phyloP scores from a whole-genome alignment of 2,329 filamentous ascomycete species.

The Aphanocladium album region DNA sequence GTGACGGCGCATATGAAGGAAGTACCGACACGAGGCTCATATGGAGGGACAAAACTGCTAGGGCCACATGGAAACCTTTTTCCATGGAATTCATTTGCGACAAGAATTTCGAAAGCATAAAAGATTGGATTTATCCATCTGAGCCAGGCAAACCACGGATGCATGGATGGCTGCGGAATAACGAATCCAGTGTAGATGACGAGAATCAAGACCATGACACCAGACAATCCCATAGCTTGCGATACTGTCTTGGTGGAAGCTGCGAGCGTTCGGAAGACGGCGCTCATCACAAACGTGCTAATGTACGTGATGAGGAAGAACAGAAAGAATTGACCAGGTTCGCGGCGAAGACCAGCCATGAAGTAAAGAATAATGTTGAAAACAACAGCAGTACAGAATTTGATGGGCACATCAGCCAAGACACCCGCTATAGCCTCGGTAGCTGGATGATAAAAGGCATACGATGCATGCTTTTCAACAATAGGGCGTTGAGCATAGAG shows the following conservation, averaged over 20 bases:
- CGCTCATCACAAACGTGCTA: constrained; percentile 67
- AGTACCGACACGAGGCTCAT: constrained; percentile 34
- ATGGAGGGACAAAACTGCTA: constrained; percentile 42
- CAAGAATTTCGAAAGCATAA: constrained; percentile 68
- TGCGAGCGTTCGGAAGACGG: constrained; percentile 69
- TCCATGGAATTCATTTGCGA: constrained; percentile 67
- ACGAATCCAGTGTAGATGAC: constrained; percentile 58
- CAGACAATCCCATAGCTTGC: constrained; percentile 49
- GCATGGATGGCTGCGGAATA: constrained; percentile 52
- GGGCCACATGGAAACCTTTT: constrained; percentile 51
- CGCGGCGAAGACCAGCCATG: constrained; percentile 47
- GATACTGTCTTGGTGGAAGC: constrained; percentile 62
- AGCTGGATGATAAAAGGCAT: constrained; percentile 47
- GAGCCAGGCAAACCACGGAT: constrained; percentile 71
- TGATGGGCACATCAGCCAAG: constrained; percentile 52
- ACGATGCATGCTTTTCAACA: constrained; percentile 44
- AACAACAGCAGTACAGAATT: constrained; percentile 42
- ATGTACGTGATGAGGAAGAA: constrained; percentile 67
- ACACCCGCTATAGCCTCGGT: constrained; percentile 52
- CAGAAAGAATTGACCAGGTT: constrained; percentile 67
- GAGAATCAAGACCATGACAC: constrained; percentile 53
- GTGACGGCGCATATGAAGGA: constrained; percentile 49
- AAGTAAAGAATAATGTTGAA: constrained; percentile 59
- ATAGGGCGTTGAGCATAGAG: constrained; percentile 42
- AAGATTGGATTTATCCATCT: constrained; percentile 68